Base-by-base conservation (phyloP, 2,329 filamentous ascomycete species). In the Alternaria novae-zelandiae region DNA sequence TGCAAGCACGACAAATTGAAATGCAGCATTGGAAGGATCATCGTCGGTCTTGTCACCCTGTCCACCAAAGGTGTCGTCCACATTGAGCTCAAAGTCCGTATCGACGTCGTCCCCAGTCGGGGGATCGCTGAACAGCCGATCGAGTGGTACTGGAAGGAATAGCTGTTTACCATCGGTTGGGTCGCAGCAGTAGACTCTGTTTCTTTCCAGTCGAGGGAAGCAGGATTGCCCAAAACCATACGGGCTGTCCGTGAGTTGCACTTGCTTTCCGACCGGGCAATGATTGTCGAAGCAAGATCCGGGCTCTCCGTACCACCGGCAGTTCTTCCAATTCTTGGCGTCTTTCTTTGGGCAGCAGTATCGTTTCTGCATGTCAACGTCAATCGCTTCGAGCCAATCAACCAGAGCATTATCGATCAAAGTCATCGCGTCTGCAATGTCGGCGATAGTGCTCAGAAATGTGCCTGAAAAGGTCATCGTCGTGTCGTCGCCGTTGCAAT, bases 261-360 rank as follows among this genome's bases (percentile, higher is more conserved):
- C 28, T 30, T 30, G 28, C 28, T 30, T 30, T 30, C 66, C 70
- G 41, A 67, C 68, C 0, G 67, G 66, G 44, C 77, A 81, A 61
- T 79, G 71, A 65, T 72, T 72, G 32, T 81, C 76, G 59, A 74
- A 78, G 62, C 76, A 81, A 51, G 56, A 74, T 10, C 74, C 76
- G 1, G 73, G 69, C 51, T 81, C 65, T n/a, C 79, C 79, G 26
- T 78, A 68, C 79, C 78, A 82, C n/a, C 60, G 55, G 65, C 77
- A 81, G 66, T 79, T 78, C 53, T 71, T 72, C 72, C 70, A 80
- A 11, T 30, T 30, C 12, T 71, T 61, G 13, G 64, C 45, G 8
- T 78, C 70, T 28, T 74, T 66, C 20, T 68, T 49, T 2, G 72
- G 70, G 53, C 75, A 78, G 64, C 74, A 79, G 61, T 71, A 78